phyloP scores from a whole-genome alignment of 768 basidiomycete genomes.

The Macrocybe gigantea region DNA sequence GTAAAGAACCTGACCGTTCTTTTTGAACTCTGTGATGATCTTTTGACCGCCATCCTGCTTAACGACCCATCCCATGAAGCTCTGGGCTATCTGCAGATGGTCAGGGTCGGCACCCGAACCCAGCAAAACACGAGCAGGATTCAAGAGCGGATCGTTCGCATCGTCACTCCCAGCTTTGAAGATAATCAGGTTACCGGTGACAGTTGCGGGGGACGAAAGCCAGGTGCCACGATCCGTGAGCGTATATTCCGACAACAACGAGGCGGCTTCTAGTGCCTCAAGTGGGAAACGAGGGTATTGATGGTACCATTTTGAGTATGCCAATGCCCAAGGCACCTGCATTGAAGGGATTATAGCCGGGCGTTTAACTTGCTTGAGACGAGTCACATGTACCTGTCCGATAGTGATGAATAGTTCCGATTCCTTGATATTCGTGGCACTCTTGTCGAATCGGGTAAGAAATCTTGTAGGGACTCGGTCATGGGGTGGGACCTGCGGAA shows the following conservation, averaged over 20 bases:
- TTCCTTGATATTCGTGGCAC: conserved; percentile 56
- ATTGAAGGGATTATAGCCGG: not conserved
- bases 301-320: conserved; percentile 54
- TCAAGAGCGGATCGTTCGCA: conserved; percentile 20
- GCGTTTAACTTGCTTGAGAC: not conserved
- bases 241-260: conserved; percentile 42
- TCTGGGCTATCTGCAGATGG: not conserved
- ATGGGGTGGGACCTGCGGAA: not conserved
- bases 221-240: conserved; percentile 43
- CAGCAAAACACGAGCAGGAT: conserved; percentile 1
- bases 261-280: conserved; percentile 40
- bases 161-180: conserved; percentile 36
- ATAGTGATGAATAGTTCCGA: conserved; percentile 41
- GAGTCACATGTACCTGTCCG: conserved; percentile 31
- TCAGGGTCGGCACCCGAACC: not conserved
- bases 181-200: conserved; percentile 24
- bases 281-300: conserved; percentile 49
- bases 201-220: conserved; percentile 30
- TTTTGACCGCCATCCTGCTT: not conserved
- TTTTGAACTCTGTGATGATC: not conserved
- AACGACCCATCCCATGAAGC: conserved; percentile 1
- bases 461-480: conserved; percentile 21
- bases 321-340: conserved; percentile 49
- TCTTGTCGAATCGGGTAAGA: conserved; percentile 52
- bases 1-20: conserved; percentile 1